A percentile compares a stretch with the other conserved stretches of the same genome.
Conservation (phyloP, 192 early-diverging fungal species). For the Phlyctochytrium bullatum region DNA sequence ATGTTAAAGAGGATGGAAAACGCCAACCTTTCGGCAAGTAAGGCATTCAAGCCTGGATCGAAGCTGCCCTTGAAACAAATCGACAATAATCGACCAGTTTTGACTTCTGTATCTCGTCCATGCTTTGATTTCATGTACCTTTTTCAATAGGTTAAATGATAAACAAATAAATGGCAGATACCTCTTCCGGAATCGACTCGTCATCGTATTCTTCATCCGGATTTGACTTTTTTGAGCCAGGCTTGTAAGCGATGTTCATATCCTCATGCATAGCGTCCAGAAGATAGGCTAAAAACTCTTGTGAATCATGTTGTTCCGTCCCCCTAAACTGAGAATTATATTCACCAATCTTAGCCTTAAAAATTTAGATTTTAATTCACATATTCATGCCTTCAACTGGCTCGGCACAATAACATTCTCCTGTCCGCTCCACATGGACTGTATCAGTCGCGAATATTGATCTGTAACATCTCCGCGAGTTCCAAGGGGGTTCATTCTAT, state of each 20-base stretch:
- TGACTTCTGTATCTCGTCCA: constrained; percentile 73
- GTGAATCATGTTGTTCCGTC: constrained; percentile 93
- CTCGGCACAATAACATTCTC: constrained; percentile 76
- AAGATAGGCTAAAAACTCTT: constrained; percentile 91
- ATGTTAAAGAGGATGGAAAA: constrained; percentile 4
- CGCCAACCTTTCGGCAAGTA: constrained; percentile 60
- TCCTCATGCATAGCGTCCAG: constrained; percentile 91
- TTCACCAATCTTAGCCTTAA: constrained; percentile 63
- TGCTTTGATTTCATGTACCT: constrained; percentile 37
- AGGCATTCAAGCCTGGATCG: constrained; percentile 66
- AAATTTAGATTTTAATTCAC: background rate
- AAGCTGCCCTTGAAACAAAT: constrained; percentile 86
- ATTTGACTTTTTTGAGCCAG: constrained; percentile 42
- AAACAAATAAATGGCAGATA: constrained; percentile 10
- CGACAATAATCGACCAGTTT: constrained; percentile 84
- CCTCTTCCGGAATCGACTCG: constrained; percentile 64
- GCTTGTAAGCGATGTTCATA: constrained; percentile 64
- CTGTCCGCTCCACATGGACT: constrained; percentile 78
- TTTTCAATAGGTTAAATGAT: background rate
- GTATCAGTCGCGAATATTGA: constrained; percentile 74
- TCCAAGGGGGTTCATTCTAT: constrained; percentile 66
- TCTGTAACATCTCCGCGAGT: constrained; percentile 71
- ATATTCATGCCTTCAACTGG: constrained; percentile 52
- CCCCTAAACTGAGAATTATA: constrained; percentile 82
- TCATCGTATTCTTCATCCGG: constrained; percentile 49